phyloP scores from a whole-genome alignment of 2,329 filamentous ascomycete genomes.

The Trichoderma lentiforme region DNA sequence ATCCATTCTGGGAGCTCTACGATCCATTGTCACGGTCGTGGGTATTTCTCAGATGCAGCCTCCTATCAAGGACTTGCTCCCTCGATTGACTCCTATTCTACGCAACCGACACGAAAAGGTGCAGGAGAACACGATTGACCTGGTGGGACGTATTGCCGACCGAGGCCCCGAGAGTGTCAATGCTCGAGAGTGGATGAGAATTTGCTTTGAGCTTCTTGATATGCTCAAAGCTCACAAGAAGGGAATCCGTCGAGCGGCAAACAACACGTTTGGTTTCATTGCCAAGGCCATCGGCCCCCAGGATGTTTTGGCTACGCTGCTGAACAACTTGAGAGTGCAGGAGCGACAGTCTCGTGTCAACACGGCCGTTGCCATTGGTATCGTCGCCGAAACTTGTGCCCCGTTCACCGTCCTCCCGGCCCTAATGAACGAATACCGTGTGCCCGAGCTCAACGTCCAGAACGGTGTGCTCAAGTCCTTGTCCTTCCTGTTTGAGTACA shows the following conservation, averaged over 20 bases:
- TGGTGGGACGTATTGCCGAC: conserved; percentile 96
- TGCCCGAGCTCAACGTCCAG: conserved; percentile 96
- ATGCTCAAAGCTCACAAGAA: conserved; percentile 99
- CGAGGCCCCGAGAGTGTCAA: conserved; percentile 95
- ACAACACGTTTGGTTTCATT: conserved; percentile 99
- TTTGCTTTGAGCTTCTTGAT: conserved; percentile 97
- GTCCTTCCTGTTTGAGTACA: conserved; percentile 98
- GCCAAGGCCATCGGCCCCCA: conserved; percentile 98
- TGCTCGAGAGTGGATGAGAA: conserved; percentile 98
- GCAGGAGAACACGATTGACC: conserved; percentile 97
- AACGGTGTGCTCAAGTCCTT: conserved; percentile 97
- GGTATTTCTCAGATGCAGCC: conserved; percentile 98
- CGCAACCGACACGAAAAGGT: conserved; percentile 99
- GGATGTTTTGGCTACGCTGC: conserved; percentile 89
- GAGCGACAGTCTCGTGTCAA: conserved; percentile 98
- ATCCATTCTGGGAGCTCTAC: conserved; percentile 89
- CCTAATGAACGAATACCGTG: conserved; percentile 98
- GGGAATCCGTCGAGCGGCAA: conserved; percentile 94
- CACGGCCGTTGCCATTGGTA: conserved; percentile 96
- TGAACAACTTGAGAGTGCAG: conserved; percentile 95
- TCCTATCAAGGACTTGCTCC: conserved; percentile 92
- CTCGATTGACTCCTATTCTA: conserved; percentile 93
- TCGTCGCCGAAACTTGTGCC: conserved; percentile 96
- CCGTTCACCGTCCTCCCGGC: conserved; percentile 98
- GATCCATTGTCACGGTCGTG: conserved; percentile 95